Conservation (phyloP, 768 basidiomycete species). For the Termitomyces sp. region DNA sequence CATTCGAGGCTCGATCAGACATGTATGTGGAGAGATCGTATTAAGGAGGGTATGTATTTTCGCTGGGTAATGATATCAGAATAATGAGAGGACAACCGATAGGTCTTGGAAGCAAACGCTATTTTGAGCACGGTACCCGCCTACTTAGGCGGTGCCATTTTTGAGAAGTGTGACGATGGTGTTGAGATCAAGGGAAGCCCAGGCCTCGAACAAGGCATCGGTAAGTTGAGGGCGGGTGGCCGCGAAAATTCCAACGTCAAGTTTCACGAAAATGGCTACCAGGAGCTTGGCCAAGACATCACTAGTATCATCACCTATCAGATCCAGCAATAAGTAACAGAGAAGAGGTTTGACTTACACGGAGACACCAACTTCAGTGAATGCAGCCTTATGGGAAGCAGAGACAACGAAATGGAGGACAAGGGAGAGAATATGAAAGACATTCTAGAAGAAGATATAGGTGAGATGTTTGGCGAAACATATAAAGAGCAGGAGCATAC, state of each 20-base stretch:
- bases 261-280: background rate
- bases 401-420: background rate
- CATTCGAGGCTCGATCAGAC: too few relatives aligned
- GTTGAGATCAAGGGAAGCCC: background rate
- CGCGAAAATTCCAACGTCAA: background rate
- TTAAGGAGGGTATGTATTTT: background rate
- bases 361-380: background rate
- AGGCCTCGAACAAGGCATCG: background rate
- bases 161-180: background rate
- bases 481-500: background rate
- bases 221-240: background rate
- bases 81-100: background rate
- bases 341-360: background rate
- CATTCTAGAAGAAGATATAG: background rate
- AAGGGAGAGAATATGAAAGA: background rate
- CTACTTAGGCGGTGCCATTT: background rate
- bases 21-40: too few relatives aligned
- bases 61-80: background rate
- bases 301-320: background rate
- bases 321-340: background rate
- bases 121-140: too few relatives aligned
- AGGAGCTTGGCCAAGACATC: background rate
- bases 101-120: background rate
- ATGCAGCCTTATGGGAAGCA: background rate
- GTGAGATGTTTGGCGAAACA: background rate